phyloP scores from a whole-genome alignment of 805 yeast species.

The Candida mattraensis region DNA sequence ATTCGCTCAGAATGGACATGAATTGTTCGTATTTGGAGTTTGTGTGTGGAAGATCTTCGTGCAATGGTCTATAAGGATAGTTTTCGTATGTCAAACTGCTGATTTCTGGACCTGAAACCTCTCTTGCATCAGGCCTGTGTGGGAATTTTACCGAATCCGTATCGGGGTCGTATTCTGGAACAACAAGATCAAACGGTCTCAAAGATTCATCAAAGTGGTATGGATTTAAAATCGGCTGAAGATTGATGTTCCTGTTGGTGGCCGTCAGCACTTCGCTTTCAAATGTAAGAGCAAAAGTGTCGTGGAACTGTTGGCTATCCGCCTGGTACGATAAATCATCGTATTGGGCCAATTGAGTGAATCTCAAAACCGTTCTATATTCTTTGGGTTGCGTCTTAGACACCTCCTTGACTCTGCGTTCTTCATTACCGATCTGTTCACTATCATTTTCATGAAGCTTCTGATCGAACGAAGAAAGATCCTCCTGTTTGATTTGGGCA shows the following conservation, averaged over 20 bases:
- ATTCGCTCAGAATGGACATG: slow-evolving; percentile 69
- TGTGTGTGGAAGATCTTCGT: slow-evolving; percentile 72
- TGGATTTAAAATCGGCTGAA: slow-evolving; percentile 74
- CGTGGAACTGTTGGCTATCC: slow-evolving; percentile 77
- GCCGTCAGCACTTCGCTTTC: slow-evolving; percentile 84
- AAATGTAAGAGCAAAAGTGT: slow-evolving; percentile 72
- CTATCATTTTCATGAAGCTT: not conserved
- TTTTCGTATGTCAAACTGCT: slow-evolving; percentile 25
- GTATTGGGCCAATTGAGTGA: slow-evolving; percentile 77
- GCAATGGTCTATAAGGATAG: slow-evolving; percentile 41
- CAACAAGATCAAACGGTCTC: slow-evolving; percentile 44
- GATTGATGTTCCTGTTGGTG: slow-evolving; percentile 73
- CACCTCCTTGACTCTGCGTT: not conserved
- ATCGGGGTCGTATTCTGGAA: slow-evolving; percentile 39
- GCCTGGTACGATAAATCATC: slow-evolving; percentile 85
- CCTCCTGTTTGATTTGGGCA: slow-evolving; percentile 2
- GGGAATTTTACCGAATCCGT: slow-evolving; percentile 33
- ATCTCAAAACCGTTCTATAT: slow-evolving; percentile 74
- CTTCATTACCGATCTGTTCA: not conserved
- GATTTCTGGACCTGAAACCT: slow-evolving; percentile 14
- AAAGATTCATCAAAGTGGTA: slow-evolving; percentile 48
- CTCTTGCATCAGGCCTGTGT: slow-evolving; percentile 42
- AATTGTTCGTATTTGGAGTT: slow-evolving; percentile 86
- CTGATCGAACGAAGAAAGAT: slow-evolving; percentile 1
- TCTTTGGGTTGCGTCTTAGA: slow-evolving; percentile 56